Conservation (phyloP, 345 rosid species). For the Lepidium aucheri region DNA sequence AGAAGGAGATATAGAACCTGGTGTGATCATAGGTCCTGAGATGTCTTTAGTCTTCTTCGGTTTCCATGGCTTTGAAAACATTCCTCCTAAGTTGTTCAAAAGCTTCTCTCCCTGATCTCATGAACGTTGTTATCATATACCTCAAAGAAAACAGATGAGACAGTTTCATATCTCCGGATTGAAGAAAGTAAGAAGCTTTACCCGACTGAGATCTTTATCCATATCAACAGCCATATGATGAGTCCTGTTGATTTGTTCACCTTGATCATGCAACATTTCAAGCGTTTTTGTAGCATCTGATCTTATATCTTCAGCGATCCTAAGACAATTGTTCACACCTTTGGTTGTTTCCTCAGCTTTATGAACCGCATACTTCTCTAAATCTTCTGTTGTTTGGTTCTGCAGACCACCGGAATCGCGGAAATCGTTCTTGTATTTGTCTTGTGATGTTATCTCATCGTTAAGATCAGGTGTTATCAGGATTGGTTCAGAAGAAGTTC, state of each 20-base stretch:
- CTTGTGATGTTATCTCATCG: conserved; percentile 23
- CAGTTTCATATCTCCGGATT: neutral
- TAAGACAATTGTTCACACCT: conserved; percentile 63
- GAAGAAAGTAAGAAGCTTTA: conserved; percentile 1
- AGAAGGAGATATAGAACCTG: conserved; percentile 35
- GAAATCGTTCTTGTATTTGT: conserved; percentile 59
- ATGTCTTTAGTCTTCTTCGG: conserved; percentile 72
- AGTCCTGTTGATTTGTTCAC: conserved; percentile 79
- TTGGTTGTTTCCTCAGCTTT: conserved; percentile 86
- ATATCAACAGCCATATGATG: conserved; percentile 62
- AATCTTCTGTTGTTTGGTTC: conserved; percentile 65
- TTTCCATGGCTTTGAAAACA: conserved; percentile 93
- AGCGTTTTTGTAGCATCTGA: conserved; percentile 75
- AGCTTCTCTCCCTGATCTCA: conserved; percentile 80
- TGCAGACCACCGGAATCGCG: conserved; percentile 60
- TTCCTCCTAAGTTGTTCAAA: conserved; percentile 82
- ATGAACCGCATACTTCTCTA: conserved; percentile 76
- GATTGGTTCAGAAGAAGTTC: conserved; percentile 62
- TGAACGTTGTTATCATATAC: neutral
- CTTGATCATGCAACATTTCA: conserved; percentile 75
- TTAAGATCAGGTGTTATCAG: conserved; percentile 31
- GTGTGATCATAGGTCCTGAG: conserved; percentile 54
- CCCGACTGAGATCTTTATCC: conserved; percentile 81
- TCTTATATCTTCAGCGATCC: conserved; percentile 72
- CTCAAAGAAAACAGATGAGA: neutral